phyloP scores from a whole-genome alignment of 2,329 filamentous ascomycete species.

The Rachicladosporium sp. region DNA sequence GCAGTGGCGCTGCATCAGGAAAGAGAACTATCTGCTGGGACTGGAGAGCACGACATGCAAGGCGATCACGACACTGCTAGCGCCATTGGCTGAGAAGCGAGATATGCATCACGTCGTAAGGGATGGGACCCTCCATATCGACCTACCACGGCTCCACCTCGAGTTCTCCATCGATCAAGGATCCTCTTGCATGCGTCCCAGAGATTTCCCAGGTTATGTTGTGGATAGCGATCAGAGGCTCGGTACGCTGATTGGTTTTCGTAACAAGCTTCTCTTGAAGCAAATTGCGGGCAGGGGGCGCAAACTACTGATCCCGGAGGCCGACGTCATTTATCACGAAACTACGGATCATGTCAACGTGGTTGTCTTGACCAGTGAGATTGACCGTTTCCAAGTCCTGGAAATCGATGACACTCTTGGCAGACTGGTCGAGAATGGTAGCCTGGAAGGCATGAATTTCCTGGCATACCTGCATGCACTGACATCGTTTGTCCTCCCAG shows the following conservation, averaged over 20 bases:
- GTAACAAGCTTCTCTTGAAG: slow-evolving; percentile 44
- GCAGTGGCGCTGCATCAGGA: slow-evolving; percentile 23
- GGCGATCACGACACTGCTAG: slow-evolving; percentile 41
- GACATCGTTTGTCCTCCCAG: slow-evolving; percentile 47
- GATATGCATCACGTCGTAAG: slow-evolving; percentile 8
- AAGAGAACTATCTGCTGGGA: slow-evolving; percentile 4
- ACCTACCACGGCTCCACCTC: slow-evolving; percentile 13
- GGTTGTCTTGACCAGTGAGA: slow-evolving; percentile 23
- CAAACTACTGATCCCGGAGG: slow-evolving; percentile 39
- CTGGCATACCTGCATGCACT: slow-evolving; percentile 45
- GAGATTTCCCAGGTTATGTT: slow-evolving; percentile 10
- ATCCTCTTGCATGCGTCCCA: slow-evolving; percentile 8
- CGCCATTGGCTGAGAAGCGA: slow-evolving; percentile 6
- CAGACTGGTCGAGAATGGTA: slow-evolving; percentile 42
- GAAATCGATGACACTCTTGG: slow-evolving; percentile 42
- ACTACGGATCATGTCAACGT: slow-evolving; percentile 35
- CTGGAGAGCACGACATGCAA: slow-evolving; percentile 21
- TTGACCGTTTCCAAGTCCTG: slow-evolving; percentile 43
- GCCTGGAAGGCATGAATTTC: slow-evolving; percentile 26
- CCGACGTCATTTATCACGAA: slow-evolving; percentile 20
- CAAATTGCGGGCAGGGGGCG: slow-evolving; percentile 29
- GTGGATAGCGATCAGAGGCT: slow-evolving; percentile 44
- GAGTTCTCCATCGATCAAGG: slow-evolving; percentile 10
- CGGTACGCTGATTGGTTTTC: slow-evolving; percentile 48
- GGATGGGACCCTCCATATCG: slow-evolving; percentile 5